Conservation (phyloP, 306 rosid genomes). For the Acacia acuminata region DNA sequence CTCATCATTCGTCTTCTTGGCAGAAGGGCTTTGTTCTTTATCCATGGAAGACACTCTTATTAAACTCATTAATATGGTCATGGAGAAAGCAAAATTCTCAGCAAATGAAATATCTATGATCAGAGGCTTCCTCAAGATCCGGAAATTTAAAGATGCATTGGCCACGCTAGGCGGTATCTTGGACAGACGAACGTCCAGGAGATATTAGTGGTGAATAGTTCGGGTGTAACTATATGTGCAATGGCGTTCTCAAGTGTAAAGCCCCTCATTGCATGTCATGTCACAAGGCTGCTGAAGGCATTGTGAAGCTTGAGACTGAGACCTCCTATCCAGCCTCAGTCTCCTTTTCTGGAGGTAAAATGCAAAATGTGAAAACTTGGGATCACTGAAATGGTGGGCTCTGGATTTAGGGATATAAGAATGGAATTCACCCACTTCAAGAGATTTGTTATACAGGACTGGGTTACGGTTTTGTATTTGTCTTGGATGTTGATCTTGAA, state of each 20-base stretch:
- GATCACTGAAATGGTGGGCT: conserved; percentile 9
- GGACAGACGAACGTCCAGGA: conserved; percentile 54
- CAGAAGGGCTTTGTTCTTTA: conserved; percentile 85
- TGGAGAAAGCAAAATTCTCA: conserved; percentile 69
- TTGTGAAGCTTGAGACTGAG: conserved; percentile 39
- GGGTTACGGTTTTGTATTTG: conserved; percentile 13
- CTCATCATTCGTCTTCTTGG: conserved; percentile 68
- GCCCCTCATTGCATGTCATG: neutral
- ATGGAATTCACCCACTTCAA: conserved; percentile 2
- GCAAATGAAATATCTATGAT: conserved; percentile 61
- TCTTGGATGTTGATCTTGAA: neutral
- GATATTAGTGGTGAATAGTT: conserved; percentile 38
- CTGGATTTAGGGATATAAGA: conserved; percentile 17
- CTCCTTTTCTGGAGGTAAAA: conserved; percentile 24
- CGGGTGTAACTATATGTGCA: conserved; percentile 16
- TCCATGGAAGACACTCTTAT: conserved; percentile 77
- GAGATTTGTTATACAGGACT: neutral
- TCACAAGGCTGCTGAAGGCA: neutral
- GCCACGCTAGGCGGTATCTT: conserved; percentile 71
- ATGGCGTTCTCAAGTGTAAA: conserved; percentile 13
- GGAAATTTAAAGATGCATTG: conserved; percentile 78
- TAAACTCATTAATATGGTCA: conserved; percentile 66
- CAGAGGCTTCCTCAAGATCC: conserved; percentile 77
- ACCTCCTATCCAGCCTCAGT: conserved; percentile 20
- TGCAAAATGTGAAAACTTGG: conserved; percentile 24